phyloP scores from a whole-genome alignment of 495 filamentous ascomycete species.

The Hyphodiscus hymeniophilus region DNA sequence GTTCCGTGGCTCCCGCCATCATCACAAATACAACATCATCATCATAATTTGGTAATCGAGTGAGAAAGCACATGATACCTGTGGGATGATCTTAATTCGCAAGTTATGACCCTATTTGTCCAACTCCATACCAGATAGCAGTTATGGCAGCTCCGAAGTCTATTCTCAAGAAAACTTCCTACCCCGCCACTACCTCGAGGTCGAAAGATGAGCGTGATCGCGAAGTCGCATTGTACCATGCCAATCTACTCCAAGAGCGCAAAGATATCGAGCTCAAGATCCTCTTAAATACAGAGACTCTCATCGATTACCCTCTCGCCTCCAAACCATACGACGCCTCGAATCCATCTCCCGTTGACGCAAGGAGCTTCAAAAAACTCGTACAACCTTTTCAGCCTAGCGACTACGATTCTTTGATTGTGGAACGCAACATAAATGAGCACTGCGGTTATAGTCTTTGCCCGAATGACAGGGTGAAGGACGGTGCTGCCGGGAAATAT shows the following conservation, averaged over 20 bases:
- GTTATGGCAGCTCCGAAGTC: slow-evolving; percentile 21
- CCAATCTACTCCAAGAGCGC: slow-evolving; percentile 65
- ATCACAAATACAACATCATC: no score
- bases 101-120: not conserved
- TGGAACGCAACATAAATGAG: slow-evolving; percentile 73
- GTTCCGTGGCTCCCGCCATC: slow-evolving; percentile 3
- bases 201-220: slow-evolving; percentile 33
- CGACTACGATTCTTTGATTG: slow-evolving; percentile 80
- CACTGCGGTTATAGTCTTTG: slow-evolving; percentile 82
- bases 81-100: not conserved
- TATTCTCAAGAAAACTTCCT: slow-evolving; percentile 26
- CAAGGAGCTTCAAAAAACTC: slow-evolving; percentile 43
- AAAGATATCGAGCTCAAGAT: slow-evolving; percentile 66
- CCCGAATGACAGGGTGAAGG: slow-evolving; percentile 41
- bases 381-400: slow-evolving; percentile 67
- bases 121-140: slow-evolving; percentile 2
- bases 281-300: slow-evolving; percentile 57
- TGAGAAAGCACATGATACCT: not conserved
- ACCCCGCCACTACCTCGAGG: slow-evolving; percentile 16
- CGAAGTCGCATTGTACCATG: slow-evolving; percentile 65
- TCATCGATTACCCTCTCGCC: slow-evolving; percentile 50
- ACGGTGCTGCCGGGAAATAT: slow-evolving; percentile 36
- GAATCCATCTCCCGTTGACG: slow-evolving; percentile 49
- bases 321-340: slow-evolving; percentile 43
- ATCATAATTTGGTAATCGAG: no score